phyloP scores from a whole-genome alignment of 306 rosid genomes.

The Urtica urens region DNA sequence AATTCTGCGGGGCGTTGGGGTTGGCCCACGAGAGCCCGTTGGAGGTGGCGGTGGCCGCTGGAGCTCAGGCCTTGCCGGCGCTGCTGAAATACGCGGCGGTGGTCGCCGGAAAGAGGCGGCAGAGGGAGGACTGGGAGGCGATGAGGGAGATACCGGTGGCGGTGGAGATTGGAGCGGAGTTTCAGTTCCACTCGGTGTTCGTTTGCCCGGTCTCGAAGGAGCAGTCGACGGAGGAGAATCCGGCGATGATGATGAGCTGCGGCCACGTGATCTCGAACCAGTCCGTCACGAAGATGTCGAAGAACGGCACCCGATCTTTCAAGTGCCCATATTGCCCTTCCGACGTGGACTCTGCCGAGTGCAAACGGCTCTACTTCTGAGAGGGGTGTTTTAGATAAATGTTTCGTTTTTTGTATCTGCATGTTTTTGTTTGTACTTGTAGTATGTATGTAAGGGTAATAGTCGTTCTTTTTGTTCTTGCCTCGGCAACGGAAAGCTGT shows the following conservation, averaged over 20 bases:
- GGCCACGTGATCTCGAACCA: constrained; percentile 95
- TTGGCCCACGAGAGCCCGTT: constrained; percentile 75
- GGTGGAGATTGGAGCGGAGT: constrained; percentile 59
- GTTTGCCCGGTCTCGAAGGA: constrained; percentile 97
- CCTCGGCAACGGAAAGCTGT: too few relatives aligned
- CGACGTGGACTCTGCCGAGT: constrained; percentile 47
- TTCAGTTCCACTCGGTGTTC: constrained; percentile 88
- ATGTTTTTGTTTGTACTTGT: too few relatives aligned
- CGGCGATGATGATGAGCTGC: constrained; percentile 83
- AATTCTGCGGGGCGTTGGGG: constrained; percentile 79
- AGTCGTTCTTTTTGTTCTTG: too few relatives aligned
- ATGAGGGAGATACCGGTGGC: constrained; percentile 78
- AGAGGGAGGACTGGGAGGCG: constrained; percentile 83
- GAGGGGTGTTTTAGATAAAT: too few relatives aligned
- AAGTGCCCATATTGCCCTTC: constrained; percentile 83
- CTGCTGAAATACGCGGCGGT: constrained; percentile 73
- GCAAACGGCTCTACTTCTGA: constrained; percentile 57
- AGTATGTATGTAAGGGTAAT: too few relatives aligned
- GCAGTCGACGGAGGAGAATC: constrained; percentile 75
- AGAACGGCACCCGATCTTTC: constrained; percentile 58
- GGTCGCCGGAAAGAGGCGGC: constrained; percentile 76
- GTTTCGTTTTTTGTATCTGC: too few relatives aligned
- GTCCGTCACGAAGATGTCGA: constrained; percentile 85
- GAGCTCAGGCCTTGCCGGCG: constrained; percentile 61
- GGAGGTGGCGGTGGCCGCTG: constrained; percentile 70